Evolutionary conservation across 148 eudicot genomes (phyloP).

Genomic region (Polygonum maritimum): DNA sequence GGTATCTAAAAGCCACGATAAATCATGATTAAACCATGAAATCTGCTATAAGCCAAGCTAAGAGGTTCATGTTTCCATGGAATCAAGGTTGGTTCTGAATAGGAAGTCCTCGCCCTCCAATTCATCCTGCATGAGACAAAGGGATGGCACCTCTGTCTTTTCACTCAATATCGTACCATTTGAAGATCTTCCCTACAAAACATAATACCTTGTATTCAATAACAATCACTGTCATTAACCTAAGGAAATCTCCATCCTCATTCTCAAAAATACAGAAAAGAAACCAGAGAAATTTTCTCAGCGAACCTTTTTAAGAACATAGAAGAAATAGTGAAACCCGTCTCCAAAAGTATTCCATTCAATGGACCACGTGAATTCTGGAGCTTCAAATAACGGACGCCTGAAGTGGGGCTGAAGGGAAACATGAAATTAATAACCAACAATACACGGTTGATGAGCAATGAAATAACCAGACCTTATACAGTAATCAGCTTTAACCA

Average conservation of each 20-base stretch:
- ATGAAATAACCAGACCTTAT: neutral
- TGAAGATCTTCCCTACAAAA: slow-evolving; percentile 57
- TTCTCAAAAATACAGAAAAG: neutral
- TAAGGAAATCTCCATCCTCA: neutral
- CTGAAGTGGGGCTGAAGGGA: slow-evolving; percentile 82
- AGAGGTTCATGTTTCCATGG: slow-evolving; percentile 1
- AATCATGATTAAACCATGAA: neutral
- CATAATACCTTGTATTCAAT: neutral
- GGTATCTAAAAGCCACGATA: neutral
- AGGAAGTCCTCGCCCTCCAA: slow-evolving; percentile 74
- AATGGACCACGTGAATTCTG: slow-evolving; percentile 77
- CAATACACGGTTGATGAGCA: neutral
- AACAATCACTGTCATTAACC: neutral
- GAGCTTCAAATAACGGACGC: slow-evolving; percentile 65
- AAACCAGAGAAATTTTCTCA: neutral
- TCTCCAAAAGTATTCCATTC: slow-evolving; percentile 89
- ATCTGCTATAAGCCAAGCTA: neutral
- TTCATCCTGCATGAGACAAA: slow-evolving; percentile 66
- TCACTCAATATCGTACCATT: slow-evolving; percentile 20
- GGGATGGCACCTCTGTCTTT: slow-evolving; percentile 23
- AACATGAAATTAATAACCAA: neutral
- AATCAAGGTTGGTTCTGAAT: slow-evolving; percentile 54
- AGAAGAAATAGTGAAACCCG: slow-evolving; percentile 94
- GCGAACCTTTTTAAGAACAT: slow-evolving; percentile 75
- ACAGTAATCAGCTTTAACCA: neutral